A percentile compares a stretch with the other conserved stretches of the same genome.
These are phyloP conservation scores for Solanum pimpinellifolium DNA, from an alignment of 257 asterid species.

Conservation along the genomic window DNA sequence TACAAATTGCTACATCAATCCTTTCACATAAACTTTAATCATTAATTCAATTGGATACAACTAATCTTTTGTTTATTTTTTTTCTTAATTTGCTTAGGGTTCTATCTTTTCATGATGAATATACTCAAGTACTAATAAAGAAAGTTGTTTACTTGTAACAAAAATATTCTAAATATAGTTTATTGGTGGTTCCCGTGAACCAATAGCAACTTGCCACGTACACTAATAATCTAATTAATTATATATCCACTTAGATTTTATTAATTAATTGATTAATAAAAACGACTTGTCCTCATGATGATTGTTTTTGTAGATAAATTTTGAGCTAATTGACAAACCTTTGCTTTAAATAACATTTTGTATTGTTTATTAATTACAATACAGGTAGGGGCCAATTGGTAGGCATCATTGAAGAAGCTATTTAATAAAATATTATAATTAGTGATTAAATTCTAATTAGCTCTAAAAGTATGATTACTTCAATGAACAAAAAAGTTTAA, in stretches of 20 bases:
- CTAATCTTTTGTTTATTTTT: neutral
- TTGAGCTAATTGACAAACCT: conserved; percentile 19
- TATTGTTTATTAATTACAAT: conserved; percentile 13
- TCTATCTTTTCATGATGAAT: conserved; percentile 29
- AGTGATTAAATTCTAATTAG: conserved; percentile 10
- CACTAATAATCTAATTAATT: neutral
- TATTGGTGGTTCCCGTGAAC: neutral
- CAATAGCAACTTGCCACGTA: conserved; percentile 1
- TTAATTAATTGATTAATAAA: neutral
- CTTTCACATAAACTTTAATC: conserved; percentile 13
- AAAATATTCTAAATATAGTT: neutral
- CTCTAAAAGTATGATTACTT: neutral
- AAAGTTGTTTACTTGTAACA: neutral
- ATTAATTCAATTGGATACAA: conserved; percentile 14
- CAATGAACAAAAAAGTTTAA: neutral
- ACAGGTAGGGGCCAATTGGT: conserved; percentile 26
- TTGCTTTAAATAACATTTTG: conserved; percentile 12
- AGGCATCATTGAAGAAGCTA: conserved; percentile 6
- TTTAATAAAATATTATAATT: neutral
- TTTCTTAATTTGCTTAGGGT: conserved; percentile 20
- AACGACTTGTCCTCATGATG: conserved; percentile 15
- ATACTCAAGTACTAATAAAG: conserved; percentile 18
- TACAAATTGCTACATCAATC: neutral
- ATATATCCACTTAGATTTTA: neutral
- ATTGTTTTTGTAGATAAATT: conserved; percentile 7